Percentiles rank a stretch among this genome's conserved stretches.
Conservation (phyloP, 176 grass and related monocot species). For the Panicum miliaceum region DNA sequence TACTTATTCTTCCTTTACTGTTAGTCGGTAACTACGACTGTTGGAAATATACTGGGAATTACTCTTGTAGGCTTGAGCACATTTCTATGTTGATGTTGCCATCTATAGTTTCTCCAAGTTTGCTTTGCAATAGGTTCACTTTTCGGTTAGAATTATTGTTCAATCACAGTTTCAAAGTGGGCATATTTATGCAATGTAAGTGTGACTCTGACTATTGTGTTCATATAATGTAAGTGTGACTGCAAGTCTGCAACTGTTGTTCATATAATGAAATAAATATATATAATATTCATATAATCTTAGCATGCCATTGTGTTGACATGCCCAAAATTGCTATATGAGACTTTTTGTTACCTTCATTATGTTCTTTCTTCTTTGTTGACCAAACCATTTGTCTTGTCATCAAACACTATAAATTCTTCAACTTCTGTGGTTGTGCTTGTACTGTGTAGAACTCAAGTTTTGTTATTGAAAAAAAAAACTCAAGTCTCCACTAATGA, state of each 20-base stretch:
- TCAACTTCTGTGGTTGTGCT: neutral
- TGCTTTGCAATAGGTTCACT: neutral
- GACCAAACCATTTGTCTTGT: neutral
- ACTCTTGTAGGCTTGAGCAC: neutral
- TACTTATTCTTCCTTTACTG: neutral
- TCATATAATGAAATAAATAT: neutral
- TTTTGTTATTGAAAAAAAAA: too few relatives aligned
- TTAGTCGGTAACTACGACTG: neutral
- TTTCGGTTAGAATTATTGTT: neutral
- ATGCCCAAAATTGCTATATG: neutral
- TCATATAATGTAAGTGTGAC: neutral
- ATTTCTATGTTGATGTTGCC: neutral
- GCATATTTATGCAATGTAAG: neutral
- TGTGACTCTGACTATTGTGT: neutral
- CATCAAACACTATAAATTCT: neutral
- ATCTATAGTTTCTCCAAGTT: neutral
- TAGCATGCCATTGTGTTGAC: neutral
- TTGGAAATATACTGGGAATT: neutral
- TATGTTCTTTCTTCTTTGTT: neutral
- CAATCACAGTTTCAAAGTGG: neutral
- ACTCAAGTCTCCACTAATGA: neutral
- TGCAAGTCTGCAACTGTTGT: neutral
- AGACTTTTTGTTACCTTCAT: neutral
- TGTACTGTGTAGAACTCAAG: neutral
- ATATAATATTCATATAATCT: too few relatives aligned